These are phyloP conservation scores for Paulownia fortunei DNA, from an alignment of 257 asterid genomes.

Conservation along the genomic window DNA sequence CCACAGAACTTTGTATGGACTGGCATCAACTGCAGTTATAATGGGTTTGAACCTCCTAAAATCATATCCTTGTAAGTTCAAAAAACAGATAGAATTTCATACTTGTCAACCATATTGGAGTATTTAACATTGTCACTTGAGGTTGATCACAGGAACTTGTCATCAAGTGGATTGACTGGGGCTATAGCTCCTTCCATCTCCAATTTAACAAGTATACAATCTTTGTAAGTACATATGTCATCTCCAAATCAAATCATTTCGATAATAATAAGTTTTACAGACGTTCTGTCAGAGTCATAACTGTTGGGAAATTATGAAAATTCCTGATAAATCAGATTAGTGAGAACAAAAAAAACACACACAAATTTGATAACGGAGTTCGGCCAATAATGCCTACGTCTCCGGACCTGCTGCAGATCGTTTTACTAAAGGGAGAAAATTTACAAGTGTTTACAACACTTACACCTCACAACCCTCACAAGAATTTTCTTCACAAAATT, in stretches of 20 bases:
- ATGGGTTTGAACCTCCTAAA: constrained; percentile 6
- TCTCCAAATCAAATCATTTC: neutral
- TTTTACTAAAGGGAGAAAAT: no score
- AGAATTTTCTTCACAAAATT: no score
- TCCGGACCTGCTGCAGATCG: no score
- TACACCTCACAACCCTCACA: no score
- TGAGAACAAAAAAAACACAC: no score
- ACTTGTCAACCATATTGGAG: neutral
- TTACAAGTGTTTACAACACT: no score
- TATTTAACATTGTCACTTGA: neutral
- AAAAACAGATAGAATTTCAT: neutral
- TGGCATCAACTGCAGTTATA: constrained; percentile 46
- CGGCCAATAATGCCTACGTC: no score
- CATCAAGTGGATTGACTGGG: constrained; percentile 28
- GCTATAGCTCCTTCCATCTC: constrained; percentile 25
- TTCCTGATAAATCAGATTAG: no score
- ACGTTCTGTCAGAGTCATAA: no score
- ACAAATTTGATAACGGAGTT: no score
- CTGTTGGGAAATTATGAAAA: no score
- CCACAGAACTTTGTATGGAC: constrained; percentile 36
- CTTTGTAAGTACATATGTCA: constrained; percentile 8
- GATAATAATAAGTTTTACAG: no score
- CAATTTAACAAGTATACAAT: constrained; percentile 25
- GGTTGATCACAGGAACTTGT: constrained; percentile 18
- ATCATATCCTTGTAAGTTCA: constrained; percentile 39